Evolutionary conservation across 192 early-diverging fungal genomes (phyloP).

Genomic region (Coemansia sp.): DNA sequence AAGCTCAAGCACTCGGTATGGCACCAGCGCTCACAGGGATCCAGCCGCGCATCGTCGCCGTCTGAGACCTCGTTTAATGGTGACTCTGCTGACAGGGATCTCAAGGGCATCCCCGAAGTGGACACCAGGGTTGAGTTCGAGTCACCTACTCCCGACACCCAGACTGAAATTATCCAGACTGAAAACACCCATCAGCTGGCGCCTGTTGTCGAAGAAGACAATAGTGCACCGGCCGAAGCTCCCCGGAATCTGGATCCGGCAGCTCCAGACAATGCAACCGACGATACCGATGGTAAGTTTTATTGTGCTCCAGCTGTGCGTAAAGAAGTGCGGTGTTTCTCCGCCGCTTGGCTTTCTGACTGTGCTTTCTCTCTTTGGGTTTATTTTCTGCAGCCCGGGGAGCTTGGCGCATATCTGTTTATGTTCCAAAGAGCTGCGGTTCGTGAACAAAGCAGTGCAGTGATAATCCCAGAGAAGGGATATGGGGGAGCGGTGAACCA

Average conservation of each 20-base stretch:
- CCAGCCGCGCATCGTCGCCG: slow-evolving; percentile 41
- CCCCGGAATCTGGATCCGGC: slow-evolving; percentile 24
- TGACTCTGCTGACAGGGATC: not conserved
- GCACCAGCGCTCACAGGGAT: slow-evolving; percentile 38
- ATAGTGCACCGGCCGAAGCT: slow-evolving; percentile 2
- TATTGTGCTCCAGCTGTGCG: not conserved
- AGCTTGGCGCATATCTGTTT: not conserved
- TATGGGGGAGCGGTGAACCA: not conserved
- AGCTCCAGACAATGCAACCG: slow-evolving; percentile 9
- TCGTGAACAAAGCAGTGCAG: too few relatives aligned
- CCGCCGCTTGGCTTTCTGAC: not conserved
- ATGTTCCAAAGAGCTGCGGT: not conserved
- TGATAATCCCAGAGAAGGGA: not conserved
- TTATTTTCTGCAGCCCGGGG: not conserved
- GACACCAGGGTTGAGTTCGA: slow-evolving; percentile 11
- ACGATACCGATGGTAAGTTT: slow-evolving; percentile 9
- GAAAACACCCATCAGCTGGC: slow-evolving; percentile 6
- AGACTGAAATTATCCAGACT: slow-evolving; percentile 9
- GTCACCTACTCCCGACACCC: slow-evolving; percentile 1
- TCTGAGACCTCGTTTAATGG: slow-evolving; percentile 16
- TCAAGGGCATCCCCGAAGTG: slow-evolving; percentile 7
- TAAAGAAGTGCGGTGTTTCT: not conserved
- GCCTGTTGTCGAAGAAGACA: slow-evolving; percentile 6
- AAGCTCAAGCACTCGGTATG: slow-evolving; percentile 38
- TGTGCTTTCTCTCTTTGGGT: too few relatives aligned